phyloP scores from a whole-genome alignment of 345 rosid species.

The Citrus mangshanensis region DNA sequence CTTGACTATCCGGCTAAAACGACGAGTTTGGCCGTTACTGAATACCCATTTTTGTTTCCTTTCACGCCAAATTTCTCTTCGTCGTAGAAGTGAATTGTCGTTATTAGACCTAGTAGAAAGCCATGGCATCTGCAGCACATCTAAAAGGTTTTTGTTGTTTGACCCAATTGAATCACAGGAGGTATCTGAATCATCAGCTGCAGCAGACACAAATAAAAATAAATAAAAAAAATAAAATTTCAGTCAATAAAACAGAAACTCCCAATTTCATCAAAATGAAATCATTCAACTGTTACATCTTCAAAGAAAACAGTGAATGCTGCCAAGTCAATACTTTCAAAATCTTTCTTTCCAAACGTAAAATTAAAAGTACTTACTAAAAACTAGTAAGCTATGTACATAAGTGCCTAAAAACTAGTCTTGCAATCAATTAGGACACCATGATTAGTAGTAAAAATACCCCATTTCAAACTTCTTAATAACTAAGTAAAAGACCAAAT shows the following conservation, averaged over 20 bases:
- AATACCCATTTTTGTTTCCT: conserved; percentile 57
- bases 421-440: not conserved
- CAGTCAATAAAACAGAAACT: not conserved
- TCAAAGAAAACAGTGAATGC: not conserved
- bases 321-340: not conserved
- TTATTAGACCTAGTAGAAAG: conserved; percentile 14
- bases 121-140: conserved; percentile 41
- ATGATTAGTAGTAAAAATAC: not conserved
- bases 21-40: conserved; percentile 31
- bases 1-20: conserved; percentile 32
- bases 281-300: not conserved
- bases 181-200: conserved; percentile 17
- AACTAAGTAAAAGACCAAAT: not conserved
- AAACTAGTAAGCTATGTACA: not conserved
- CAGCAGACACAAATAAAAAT: not conserved
- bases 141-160: not conserved
- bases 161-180: not conserved
- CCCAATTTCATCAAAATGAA: not conserved
- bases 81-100: conserved; percentile 15
- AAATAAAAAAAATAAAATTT: not conserved
- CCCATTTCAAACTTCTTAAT: not conserved
- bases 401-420: not conserved
- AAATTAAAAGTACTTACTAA: not conserved
- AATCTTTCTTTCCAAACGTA: not conserved
- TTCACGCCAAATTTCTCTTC: conserved; percentile 48